Conservation (phyloP, 495 filamentous ascomycete genomes). For the Aspergillus sclerotiicarbonarius region DNA sequence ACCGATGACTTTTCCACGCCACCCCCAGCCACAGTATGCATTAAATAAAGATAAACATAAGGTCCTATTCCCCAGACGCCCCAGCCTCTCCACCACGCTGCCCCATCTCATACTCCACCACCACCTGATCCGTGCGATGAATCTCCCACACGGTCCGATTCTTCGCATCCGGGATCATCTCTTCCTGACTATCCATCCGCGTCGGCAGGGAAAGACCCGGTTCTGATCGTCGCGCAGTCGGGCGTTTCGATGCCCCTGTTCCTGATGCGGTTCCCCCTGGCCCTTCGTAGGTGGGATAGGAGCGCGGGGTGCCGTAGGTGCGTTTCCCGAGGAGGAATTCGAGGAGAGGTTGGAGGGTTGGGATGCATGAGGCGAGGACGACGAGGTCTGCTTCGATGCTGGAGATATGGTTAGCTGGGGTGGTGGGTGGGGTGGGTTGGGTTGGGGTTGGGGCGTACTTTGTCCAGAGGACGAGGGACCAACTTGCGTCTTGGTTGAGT, state of each 20-base stretch:
- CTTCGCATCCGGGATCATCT: conserved; percentile 8
- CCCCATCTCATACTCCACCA: conserved; percentile 16
- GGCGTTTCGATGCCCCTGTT: conserved; percentile 1
- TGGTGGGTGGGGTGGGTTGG: not conserved
- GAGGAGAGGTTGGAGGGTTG: conserved; percentile 42
- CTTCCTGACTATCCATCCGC: conserved; percentile 14
- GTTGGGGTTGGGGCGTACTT: conserved; percentile 26
- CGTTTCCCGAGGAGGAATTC: conserved; percentile 28
- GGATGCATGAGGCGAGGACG: conserved; percentile 50
- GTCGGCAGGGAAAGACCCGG: not conserved
- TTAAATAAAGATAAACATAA: too few species aligned
- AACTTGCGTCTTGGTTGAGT: conserved; percentile 24
- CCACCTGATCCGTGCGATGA: conserved; percentile 14
- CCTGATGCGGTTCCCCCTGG: not conserved
- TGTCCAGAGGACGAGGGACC: conserved; percentile 45
- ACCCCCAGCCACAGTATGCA: too few species aligned
- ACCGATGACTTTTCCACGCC: too few species aligned
- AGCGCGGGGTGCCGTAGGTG: conserved; percentile 6
- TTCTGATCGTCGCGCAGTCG: conserved; percentile 10
- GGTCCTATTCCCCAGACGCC: too few species aligned
- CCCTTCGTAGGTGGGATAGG: not conserved
- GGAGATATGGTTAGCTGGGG: not conserved
- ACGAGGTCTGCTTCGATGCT: conserved; percentile 47
- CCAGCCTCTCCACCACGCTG: too few species aligned
- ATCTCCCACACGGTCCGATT: not conserved